Base-by-base conservation (phyloP, 352 stramenopile species). In the Phytophthora fragariae region DNA sequence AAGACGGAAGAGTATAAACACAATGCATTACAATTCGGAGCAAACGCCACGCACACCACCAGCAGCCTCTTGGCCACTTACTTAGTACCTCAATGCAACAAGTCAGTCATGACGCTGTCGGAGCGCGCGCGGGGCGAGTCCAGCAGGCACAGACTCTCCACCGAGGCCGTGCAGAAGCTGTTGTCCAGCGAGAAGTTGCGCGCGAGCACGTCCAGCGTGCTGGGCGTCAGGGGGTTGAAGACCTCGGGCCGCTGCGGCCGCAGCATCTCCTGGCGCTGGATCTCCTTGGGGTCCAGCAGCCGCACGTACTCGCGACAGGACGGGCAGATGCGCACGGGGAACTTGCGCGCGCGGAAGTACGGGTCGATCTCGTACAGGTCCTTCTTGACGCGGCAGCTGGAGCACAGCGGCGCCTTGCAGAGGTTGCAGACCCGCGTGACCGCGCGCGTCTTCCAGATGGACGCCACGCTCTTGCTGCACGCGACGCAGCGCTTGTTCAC, bases 101-200 rank as follows among this genome's bases (percentile, higher is more conserved):
- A 55, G 44, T 76, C 68, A 7, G 72, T 79, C 72, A 68, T 76
- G 5, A 63, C 70, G 50, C 70, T 78, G 61, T 81, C 61, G 46
- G 65, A 78, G 21, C 62, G 59, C 27, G 57, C 44, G 39, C 68
- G 68, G 14, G 70, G 65, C 29, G 74, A 73, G 47, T 76, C 74
- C 46, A 81, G 35, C 14, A 78, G 5, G 37, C 65, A 81, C 39
- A 81, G 57, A 61, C 70, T 81, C 53, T 78, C 74, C 15, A 70
- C 74, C 3, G 70, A 81, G 10, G 57, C 65, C 35, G 65, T 71
- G 56, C 65, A 65, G 65, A 81, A 76, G 35, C 72, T 77, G 57
- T 82, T 77, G 21, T 80, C 75, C 4, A 77, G 64, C 27, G 75
- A 82, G 57, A 79, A 77, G 41, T 82, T 72, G 49, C 62, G 75